These are phyloP conservation scores for Roridomyces roridus DNA, from an alignment of 768 basidiomycete species.

Conservation along the genomic window DNA sequence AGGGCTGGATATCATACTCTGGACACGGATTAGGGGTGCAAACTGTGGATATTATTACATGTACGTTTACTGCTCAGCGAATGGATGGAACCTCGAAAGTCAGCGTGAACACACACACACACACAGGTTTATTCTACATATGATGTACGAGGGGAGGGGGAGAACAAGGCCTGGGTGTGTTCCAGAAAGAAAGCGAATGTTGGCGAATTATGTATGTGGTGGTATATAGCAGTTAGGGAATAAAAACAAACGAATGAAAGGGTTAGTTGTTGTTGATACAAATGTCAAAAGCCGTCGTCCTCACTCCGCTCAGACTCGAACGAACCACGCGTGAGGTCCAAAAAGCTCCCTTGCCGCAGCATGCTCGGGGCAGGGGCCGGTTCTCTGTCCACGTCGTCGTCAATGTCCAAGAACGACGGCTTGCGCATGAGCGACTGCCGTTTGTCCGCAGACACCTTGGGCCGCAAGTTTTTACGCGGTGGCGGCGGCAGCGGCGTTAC, in stretches of 20 bases:
- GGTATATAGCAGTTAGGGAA: slow-evolving; percentile 17
- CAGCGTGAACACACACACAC: too few species aligned
- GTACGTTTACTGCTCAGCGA: slow-evolving; percentile 21
- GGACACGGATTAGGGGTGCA: slow-evolving; percentile 64
- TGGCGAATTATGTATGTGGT: neutral
- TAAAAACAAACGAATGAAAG: slow-evolving; percentile 20
- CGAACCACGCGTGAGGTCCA: slow-evolving; percentile 58
- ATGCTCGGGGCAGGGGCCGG: slow-evolving; percentile 32
- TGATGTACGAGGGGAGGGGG: neutral
- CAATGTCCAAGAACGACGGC: slow-evolving; percentile 78
- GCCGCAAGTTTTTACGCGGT: slow-evolving; percentile 33
- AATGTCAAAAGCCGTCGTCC: slow-evolving; percentile 15
- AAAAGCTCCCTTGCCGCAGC: slow-evolving; percentile 47
- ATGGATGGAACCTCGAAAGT: too few species aligned
- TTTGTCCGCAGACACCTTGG: slow-evolving; percentile 41
- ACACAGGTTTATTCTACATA: too few species aligned
- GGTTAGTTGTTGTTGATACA: neutral
- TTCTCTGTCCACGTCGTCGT: slow-evolving; percentile 48
- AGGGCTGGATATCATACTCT: slow-evolving; percentile 90
- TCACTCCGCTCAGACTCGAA: slow-evolving; percentile 53
- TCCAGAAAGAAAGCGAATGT: too few species aligned
- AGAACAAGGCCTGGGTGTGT: too few species aligned
- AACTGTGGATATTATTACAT: slow-evolving; percentile 23
- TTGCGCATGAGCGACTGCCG: slow-evolving; percentile 66
- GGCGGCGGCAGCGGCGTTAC: slow-evolving; percentile 26